Conservation (phyloP, 352 stramenopile species). For the Phytophthora megakarya region DNA sequence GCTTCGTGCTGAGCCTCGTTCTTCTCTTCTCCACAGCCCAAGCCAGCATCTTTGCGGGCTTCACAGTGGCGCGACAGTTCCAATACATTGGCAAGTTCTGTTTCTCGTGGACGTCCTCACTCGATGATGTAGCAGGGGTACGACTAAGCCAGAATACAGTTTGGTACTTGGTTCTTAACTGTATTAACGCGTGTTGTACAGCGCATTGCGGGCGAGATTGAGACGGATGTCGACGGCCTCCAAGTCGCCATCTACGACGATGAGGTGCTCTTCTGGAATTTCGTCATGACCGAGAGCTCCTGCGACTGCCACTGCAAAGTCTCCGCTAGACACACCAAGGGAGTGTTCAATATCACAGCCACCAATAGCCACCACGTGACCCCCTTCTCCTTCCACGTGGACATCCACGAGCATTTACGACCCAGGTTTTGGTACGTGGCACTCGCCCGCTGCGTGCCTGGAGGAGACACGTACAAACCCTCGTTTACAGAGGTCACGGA, state of each 20-base stretch:
- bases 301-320: constrained; percentile 82
- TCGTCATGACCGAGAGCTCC: constrained; percentile 59
- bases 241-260: constrained; percentile 85
- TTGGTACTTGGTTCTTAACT: too few relatives aligned
- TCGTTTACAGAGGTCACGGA: constrained; percentile 74
- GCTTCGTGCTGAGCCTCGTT: constrained; percentile 17
- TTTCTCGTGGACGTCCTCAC: constrained; percentile 66
- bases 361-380: constrained; percentile 47
- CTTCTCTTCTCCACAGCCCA: constrained; percentile 1
- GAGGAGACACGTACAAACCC: constrained; percentile 63
- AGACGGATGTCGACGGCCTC: constrained; percentile 64
- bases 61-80: constrained; percentile 71
- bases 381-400: constrained; percentile 64
- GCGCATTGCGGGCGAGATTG: constrained; percentile 62
- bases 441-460: constrained; percentile 69
- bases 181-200: constrained; percentile 20
- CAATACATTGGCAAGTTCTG: constrained; percentile 86
- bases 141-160: too few relatives aligned
- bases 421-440: constrained; percentile 78
- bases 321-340: constrained; percentile 66
- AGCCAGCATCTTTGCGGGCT: constrained; percentile 60
- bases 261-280: constrained; percentile 79
- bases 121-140: constrained; percentile 66
- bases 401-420: constrained; percentile 67
- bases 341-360: constrained; percentile 66